Conservation (phyloP, 1,284 basidiomycete genomes). For the Microbotryum scabiosae region DNA sequence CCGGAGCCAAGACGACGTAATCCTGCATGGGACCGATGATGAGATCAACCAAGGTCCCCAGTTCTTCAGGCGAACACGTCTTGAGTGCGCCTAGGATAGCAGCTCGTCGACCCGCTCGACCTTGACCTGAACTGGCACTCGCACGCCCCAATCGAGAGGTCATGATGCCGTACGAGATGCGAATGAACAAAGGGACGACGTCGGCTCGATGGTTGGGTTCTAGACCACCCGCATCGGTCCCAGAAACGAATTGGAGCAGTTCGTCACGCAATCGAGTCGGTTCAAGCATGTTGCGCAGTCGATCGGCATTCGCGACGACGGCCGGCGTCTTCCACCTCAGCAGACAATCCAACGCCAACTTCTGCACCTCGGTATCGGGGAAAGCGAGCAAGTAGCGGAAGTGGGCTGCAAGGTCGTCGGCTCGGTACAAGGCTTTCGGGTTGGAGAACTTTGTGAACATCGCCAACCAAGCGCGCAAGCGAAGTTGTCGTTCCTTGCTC, state of each 20-base stretch:
- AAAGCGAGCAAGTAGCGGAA: slow-evolving; percentile 74
- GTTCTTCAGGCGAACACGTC: slow-evolving; percentile 63
- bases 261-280: slow-evolving; percentile 83
- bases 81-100: slow-evolving; percentile 69
- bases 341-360: slow-evolving; percentile 67
- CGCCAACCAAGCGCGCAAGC: slow-evolving; percentile 65
- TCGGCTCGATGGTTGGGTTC: slow-evolving; percentile 57
- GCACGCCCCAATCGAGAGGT: slow-evolving; percentile 64
- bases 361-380: slow-evolving; percentile 73
- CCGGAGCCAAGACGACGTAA: slow-evolving; percentile 20
- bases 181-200: slow-evolving; percentile 64
- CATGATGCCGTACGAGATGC: slow-evolving; percentile 83
- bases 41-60: slow-evolving; percentile 69
- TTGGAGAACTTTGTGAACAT: slow-evolving; percentile 85
- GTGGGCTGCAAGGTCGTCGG: slow-evolving; percentile 57
- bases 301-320: slow-evolving; percentile 59
- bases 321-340: slow-evolving; percentile 71
- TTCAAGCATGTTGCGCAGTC: slow-evolving; percentile 65
- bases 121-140: slow-evolving; percentile 47
- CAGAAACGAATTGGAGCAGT: slow-evolving; percentile 62
- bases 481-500: slow-evolving; percentile 40
- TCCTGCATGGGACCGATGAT: slow-evolving; percentile 73
- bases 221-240: slow-evolving; percentile 46
- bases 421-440: slow-evolving; percentile 71
- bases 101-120: slow-evolving; percentile 60